Conservation (phyloP, 495 filamentous ascomycete species). For the Massariosphaeria phaeospora region DNA sequence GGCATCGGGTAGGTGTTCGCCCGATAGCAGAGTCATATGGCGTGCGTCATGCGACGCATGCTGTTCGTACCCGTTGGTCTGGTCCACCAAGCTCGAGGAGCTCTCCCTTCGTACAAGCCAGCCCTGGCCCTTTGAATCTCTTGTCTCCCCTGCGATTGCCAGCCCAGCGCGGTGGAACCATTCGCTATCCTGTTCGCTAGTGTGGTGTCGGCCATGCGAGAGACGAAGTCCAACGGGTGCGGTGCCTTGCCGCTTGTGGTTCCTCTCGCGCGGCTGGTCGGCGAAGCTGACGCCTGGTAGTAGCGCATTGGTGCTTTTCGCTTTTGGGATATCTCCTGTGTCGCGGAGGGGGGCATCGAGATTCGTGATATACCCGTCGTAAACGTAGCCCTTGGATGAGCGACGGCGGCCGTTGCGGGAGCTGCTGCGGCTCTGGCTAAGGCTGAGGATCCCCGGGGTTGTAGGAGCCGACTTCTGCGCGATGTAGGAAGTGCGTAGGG, state of each 20-base stretch:
- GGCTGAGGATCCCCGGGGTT: slow-evolving; percentile 41
- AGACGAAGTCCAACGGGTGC: slow-evolving; percentile 2
- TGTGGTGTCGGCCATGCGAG: slow-evolving; percentile 24
- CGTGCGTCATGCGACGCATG: slow-evolving; percentile 18
- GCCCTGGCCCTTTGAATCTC: slow-evolving; percentile 41
- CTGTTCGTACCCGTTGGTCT: slow-evolving; percentile 30
- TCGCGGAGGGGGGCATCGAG: slow-evolving; percentile 19
- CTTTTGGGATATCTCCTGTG: slow-evolving; percentile 33
- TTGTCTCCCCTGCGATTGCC: slow-evolving; percentile 34
- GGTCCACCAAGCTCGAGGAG: slow-evolving; percentile 34
- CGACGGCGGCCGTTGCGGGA: slow-evolving; percentile 29
- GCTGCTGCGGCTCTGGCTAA: slow-evolving; percentile 37
- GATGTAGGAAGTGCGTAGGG: slow-evolving; percentile 39
- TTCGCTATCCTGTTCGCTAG: slow-evolving; percentile 30
- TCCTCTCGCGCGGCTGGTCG: slow-evolving; percentile 5
- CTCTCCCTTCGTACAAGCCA: slow-evolving; percentile 39
- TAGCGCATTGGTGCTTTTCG: slow-evolving; percentile 38
- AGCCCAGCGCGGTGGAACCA: slow-evolving; percentile 41
- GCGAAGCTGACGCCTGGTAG: slow-evolving; percentile 13
- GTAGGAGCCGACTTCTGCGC: slow-evolving; percentile 39
- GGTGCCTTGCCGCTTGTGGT: slow-evolving; percentile 21
- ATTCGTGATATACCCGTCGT: slow-evolving; percentile 30
- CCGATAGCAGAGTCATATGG: slow-evolving; percentile 24
- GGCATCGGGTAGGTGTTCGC: slow-evolving; percentile 30
- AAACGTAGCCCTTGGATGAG: slow-evolving; percentile 18